A percentile compares a stretch with the other conserved stretches of the same genome.
Evolutionary conservation across 2,329 filamentous ascomycete genomes (phyloP).

Genomic region (Neocatenulostroma microsporum): DNA sequence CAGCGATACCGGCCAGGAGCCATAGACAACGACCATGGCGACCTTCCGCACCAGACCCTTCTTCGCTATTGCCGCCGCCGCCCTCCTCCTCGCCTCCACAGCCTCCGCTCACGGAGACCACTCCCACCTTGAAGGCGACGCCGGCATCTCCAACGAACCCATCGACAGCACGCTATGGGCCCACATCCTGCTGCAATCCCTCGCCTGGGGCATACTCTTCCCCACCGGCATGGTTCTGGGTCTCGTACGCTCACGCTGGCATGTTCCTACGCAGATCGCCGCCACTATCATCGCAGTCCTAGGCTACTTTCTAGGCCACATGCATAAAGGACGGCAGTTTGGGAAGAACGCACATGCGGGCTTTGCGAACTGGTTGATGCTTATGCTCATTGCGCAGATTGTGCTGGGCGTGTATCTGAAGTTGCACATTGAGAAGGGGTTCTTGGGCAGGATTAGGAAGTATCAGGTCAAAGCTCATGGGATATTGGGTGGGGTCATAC

Average conservation of each 20-base stretch:
- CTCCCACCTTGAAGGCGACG: slow-evolving; percentile 57
- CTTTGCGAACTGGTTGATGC: slow-evolving; percentile 74
- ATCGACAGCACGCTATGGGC: slow-evolving; percentile 85
- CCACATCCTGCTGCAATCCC: slow-evolving; percentile 81
- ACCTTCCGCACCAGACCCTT: slow-evolving; percentile 17
- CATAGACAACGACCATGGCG: slow-evolving; percentile 11
- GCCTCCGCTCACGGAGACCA: slow-evolving; percentile 46
- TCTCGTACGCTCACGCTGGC: slow-evolving; percentile 84
- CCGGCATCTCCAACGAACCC: slow-evolving; percentile 62
- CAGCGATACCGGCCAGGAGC: background rate
- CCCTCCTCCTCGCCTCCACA: slow-evolving; percentile 10
- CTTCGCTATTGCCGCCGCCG: slow-evolving; percentile 9
- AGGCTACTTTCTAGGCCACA: slow-evolving; percentile 86
- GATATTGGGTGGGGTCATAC: slow-evolving; percentile 78
- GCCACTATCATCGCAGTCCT: slow-evolving; percentile 68
- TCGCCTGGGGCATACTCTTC: slow-evolving; percentile 87
- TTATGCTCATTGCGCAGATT: slow-evolving; percentile 69
- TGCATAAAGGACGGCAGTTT: slow-evolving; percentile 84
- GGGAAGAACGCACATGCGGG: slow-evolving; percentile 68
- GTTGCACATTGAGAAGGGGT: slow-evolving; percentile 76
- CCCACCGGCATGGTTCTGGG: slow-evolving; percentile 93
- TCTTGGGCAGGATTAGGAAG: slow-evolving; percentile 67
- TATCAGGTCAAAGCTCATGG: slow-evolving; percentile 67
- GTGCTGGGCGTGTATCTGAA: slow-evolving; percentile 78
- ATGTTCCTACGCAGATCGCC: slow-evolving; percentile 77